Evolutionary conservation across 2,329 filamentous ascomycete genomes (phyloP), one percentile per base, ranked within the genome.

Genomic region (Neocucurbitaria cava): DNA sequence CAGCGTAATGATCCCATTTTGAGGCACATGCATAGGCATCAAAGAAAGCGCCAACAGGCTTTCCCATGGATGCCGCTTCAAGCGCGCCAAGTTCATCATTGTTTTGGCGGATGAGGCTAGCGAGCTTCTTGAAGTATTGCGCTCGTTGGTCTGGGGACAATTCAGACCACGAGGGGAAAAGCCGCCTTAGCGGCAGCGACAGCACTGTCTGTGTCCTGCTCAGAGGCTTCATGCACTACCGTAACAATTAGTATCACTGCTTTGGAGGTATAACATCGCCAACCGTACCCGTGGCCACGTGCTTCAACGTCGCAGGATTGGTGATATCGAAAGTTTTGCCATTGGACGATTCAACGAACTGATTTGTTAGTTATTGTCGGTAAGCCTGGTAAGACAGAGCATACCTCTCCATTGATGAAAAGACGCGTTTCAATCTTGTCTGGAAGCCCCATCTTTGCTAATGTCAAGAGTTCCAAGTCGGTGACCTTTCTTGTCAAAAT

Each of bases 61-160:
- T 93, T 72, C 91, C 91, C 81, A 94, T 91, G 77, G 93, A 90
- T 42, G 92, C 82, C 15, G 90, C 92, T 76, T 94, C 94, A 76
- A 89, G 90, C 9, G 90, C 89, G 9, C 89, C 90, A 60, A 95
- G 78, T 18, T 91, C 84, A 73, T 93, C 90, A 87, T 89, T 92
- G 78, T 91, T 88, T 77, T 92, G 88, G 45, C 89, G 82, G 70
- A 95, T 90, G 66, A 94, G 79, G 30, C 82, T 82, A 17, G 92
- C 90, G 65, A 92, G 91, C 78, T 88, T 89, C 55, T 68, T 72
- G 48, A 73, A 66, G 54, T 70, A 69, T 20, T 60, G 45, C n/a
- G 54, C 69, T 40, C 69, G 65, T 31, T 68, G 42, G 17, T 66
- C 59, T 8, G 66, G 67, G 31, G 66, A 64, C 26, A 73, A 49